phyloP scores from a whole-genome alignment of 2,329 filamentous ascomycete species.

The Talaromyces sp. region DNA sequence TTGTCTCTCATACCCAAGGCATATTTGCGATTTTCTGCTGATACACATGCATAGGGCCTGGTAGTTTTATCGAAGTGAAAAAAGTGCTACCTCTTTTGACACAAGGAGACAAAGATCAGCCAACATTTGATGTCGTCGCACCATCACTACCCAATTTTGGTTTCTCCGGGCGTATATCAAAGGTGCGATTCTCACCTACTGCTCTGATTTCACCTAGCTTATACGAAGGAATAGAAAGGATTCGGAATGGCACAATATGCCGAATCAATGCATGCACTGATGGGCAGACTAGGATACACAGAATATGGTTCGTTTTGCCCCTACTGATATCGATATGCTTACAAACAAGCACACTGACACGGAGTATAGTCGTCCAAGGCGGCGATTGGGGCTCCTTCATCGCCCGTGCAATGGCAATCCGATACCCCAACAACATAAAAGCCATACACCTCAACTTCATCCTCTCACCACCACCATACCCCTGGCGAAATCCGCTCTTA shows the following conservation, averaged over 20 bases:
- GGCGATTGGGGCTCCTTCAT: slow-evolving; percentile 67
- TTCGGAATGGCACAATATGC: slow-evolving; percentile 59
- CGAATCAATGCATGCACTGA: slow-evolving; percentile 61
- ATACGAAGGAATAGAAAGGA: slow-evolving; percentile 41
- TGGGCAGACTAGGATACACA: slow-evolving; percentile 61
- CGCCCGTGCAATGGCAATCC: slow-evolving; percentile 55
- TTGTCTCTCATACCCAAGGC: not conserved
- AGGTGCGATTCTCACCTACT: slow-evolving; percentile 17
- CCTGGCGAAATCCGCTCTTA: slow-evolving; percentile 51
- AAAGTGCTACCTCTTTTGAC: slow-evolving; percentile 55
- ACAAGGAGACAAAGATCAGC: slow-evolving; percentile 29
- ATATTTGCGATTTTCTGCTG: not conserved
- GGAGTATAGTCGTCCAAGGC: slow-evolving; percentile 46
- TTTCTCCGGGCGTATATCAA: slow-evolving; percentile 45
- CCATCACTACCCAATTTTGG: slow-evolving; percentile 54
- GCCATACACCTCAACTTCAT: slow-evolving; percentile 61
- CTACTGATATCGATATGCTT: not conserved
- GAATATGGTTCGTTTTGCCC: slow-evolving; percentile 51
- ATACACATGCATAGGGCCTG: slow-evolving; percentile 48
- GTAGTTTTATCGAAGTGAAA: slow-evolving; percentile 60
- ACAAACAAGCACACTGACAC: not conserved
- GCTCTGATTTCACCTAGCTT: not conserved
- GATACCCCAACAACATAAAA: slow-evolving; percentile 54
- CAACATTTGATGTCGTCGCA: slow-evolving; percentile 51
- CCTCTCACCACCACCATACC: slow-evolving; percentile 44